Conservation (phyloP, 495 filamentous ascomycete genomes). For the Talaromyces nanjingensis region DNA sequence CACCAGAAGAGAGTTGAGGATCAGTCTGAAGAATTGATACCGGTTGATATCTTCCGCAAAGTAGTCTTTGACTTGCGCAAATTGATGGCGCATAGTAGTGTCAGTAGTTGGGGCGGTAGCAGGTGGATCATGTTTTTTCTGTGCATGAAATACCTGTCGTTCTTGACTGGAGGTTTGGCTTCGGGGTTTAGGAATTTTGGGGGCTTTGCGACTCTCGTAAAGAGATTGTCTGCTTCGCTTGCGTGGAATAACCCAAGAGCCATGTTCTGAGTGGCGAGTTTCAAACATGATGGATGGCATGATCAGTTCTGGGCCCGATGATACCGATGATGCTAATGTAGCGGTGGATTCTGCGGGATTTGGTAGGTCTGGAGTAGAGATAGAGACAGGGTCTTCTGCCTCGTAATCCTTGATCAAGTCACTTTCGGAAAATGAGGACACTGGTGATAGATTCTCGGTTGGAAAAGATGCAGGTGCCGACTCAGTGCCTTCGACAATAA, state of each 20-base stretch:
- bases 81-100: neutral
- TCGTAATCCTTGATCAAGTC: slow-evolving; percentile 2
- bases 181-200: slow-evolving; percentile 8
- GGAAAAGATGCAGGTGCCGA: neutral
- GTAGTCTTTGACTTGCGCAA: neutral
- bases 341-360: slow-evolving; percentile 18
- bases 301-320: slow-evolving; percentile 37
- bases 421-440: slow-evolving; percentile 6
- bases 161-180: neutral
- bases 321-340: slow-evolving; percentile 21
- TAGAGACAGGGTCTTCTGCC: neutral
- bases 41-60: neutral
- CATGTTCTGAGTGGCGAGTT: slow-evolving; percentile 28
- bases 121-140: neutral
- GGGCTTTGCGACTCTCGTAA: slow-evolving; percentile 24
- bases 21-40: slow-evolving; percentile 16
- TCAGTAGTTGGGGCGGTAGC: neutral
- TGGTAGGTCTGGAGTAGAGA: neutral
- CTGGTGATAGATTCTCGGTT: neutral
- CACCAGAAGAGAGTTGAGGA: slow-evolving; percentile 28
- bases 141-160: neutral
- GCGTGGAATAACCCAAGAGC: slow-evolving; percentile 33
- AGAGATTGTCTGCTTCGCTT: slow-evolving; percentile 16
- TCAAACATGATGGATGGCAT: slow-evolving; percentile 36
- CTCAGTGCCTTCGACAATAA: neutral